These are phyloP conservation scores for Amaranthus tricolor DNA, from an alignment of 179 eudicot species.

Conservation along the genomic window DNA sequence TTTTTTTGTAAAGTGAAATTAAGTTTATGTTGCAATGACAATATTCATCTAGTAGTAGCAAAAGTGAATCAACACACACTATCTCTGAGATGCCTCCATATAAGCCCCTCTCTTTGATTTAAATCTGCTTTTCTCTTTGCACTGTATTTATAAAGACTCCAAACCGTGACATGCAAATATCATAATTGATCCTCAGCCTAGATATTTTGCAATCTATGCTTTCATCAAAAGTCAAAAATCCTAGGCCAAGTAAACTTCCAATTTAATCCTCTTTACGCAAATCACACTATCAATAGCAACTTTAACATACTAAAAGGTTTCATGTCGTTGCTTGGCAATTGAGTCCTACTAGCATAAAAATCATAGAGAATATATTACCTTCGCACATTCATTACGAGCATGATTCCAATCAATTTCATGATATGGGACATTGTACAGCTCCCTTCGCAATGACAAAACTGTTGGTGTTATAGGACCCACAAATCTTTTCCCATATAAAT, in stretches of 20 bases:
- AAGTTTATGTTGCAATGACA: too few relatives aligned
- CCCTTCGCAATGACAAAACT: slow-evolving; percentile 55
- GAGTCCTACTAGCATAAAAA: neutral
- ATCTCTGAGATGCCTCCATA: too few relatives aligned
- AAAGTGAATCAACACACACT: too few relatives aligned
- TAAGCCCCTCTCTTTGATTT: too few relatives aligned
- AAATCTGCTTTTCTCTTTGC: too few relatives aligned
- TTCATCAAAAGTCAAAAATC: slow-evolving; percentile 6
- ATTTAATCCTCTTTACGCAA: neutral
- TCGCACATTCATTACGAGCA: slow-evolving; percentile 67
- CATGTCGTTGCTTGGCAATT: neutral
- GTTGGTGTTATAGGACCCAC: slow-evolving; percentile 66
- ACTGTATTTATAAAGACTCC: too few relatives aligned
- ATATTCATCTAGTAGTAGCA: too few relatives aligned
- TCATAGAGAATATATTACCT: slow-evolving; percentile 35
- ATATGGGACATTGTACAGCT: slow-evolving; percentile 54
- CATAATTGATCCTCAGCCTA: neutral
- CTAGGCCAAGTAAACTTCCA: neutral
- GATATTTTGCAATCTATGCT: neutral
- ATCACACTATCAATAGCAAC: slow-evolving; percentile 5
- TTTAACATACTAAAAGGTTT: neutral
- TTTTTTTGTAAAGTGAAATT: too few relatives aligned
- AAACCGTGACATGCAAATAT: neutral
- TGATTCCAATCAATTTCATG: slow-evolving; percentile 62
- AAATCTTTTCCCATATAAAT: slow-evolving; percentile 71